Conservation (phyloP, 371 early-diverging fungal genomes). For the Parasitella parasitica region DNA sequence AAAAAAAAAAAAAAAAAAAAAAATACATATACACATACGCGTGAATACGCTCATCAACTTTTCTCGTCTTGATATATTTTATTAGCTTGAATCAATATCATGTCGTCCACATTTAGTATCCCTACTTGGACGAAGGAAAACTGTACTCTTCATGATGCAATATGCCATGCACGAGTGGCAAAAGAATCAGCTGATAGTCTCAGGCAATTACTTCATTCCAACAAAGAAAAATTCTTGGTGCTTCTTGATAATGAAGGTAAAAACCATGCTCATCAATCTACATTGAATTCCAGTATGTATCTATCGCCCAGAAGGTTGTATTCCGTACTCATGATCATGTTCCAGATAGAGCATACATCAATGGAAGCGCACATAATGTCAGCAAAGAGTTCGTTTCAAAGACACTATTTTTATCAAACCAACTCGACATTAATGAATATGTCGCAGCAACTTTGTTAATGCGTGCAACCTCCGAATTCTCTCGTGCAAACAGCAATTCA, state of each 20-base stretch:
- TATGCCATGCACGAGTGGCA: slow-evolving; percentile 36
- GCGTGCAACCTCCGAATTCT: slow-evolving; percentile 53
- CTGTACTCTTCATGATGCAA: slow-evolving; percentile 23
- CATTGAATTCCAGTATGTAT: slow-evolving; percentile 51
- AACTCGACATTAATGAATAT: slow-evolving; percentile 79
- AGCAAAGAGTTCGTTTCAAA: slow-evolving; percentile 71
- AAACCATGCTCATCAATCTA: slow-evolving; percentile 45
- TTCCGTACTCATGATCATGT: neutral
- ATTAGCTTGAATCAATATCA: neutral
- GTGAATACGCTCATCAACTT: neutral
- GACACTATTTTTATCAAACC: slow-evolving; percentile 72
- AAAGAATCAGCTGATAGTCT: slow-evolving; percentile 15
- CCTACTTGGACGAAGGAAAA: slow-evolving; percentile 31
- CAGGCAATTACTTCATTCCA: slow-evolving; percentile 27
- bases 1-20: neutral
- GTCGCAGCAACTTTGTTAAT: slow-evolving; percentile 73
- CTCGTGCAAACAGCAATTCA: slow-evolving; percentile 55
- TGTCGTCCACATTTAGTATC: slow-evolving; percentile 6
- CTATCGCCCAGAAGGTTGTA: neutral
- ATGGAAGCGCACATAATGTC: slow-evolving; percentile 53
- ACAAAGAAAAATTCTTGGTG: slow-evolving; percentile 36
- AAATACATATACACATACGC: neutral
- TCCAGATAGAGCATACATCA: slow-evolving; percentile 51
- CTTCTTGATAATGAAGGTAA: slow-evolving; percentile 52
- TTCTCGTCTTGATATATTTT: neutral